A percentile compares a stretch with the other conserved stretches of the same genome.
phyloP scores from a whole-genome alignment of 2,329 filamentous ascomycete genomes.

The Kalmusia sp. region DNA sequence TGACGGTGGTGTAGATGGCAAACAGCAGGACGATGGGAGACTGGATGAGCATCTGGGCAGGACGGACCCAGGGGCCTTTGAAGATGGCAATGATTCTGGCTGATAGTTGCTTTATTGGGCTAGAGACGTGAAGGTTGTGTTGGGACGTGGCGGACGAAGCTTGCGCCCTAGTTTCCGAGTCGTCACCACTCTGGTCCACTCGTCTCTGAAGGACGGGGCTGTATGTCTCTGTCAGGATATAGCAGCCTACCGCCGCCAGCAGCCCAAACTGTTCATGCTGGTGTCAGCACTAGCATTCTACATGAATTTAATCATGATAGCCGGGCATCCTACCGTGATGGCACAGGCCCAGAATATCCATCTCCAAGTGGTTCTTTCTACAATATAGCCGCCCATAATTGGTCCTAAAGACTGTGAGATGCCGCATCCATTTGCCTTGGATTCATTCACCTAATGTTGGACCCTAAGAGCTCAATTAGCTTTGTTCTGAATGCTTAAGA shows the following conservation, averaged over 20 bases:
- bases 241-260: neutral
- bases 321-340: neutral
- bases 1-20: constrained; percentile 5
- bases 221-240: neutral
- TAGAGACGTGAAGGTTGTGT: constrained; percentile 2
- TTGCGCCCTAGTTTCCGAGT: neutral
- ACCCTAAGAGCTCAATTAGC: constrained; percentile 2
- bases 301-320: neutral
- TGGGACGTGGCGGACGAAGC: neutral
- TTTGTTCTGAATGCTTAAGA: neutral
- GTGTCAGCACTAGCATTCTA: neutral
- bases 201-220: neutral
- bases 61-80: constrained; percentile 8
- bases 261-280: constrained; percentile 2
- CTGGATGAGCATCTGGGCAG: constrained; percentile 10
- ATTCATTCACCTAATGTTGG: neutral
- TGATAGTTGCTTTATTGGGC: constrained; percentile 5
- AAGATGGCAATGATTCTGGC: constrained; percentile 1
- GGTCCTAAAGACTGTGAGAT: neutral
- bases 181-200: neutral
- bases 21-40: constrained; percentile 10
- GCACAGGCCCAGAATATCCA: neutral
- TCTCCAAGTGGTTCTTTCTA: neutral
- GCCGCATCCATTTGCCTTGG: neutral
- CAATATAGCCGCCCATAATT: neutral